phyloP scores from a whole-genome alignment of 2,329 filamentous ascomycete species.

The Arthroderma sp. region DNA sequence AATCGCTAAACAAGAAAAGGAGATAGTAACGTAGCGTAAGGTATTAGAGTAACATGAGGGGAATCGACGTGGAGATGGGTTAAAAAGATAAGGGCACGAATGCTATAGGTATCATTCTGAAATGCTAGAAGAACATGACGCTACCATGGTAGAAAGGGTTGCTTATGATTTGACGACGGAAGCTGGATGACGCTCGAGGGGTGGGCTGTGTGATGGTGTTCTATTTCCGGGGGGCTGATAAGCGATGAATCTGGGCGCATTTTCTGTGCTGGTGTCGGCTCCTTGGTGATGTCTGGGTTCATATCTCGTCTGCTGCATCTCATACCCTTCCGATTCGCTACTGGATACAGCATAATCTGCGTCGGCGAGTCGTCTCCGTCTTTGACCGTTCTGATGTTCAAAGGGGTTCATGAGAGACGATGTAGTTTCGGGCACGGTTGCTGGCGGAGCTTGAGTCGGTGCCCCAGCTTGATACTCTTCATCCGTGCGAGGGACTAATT shows the following conservation, averaged over 20 bases:
- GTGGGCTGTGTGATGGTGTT: conserved; percentile 5
- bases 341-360: conserved; percentile 10
- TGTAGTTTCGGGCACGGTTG: conserved; percentile 15
- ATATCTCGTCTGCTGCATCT: conserved; percentile 13
- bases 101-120: neutral
- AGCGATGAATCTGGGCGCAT: conserved; percentile 5
- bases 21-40: neutral
- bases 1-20: neutral
- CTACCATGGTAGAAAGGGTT: neutral
- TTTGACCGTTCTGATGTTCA: conserved; percentile 5
- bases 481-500: conserved; percentile 23
- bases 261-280: conserved; percentile 5
- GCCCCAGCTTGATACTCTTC: conserved; percentile 19
- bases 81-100: neutral
- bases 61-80: neutral
- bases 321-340: conserved; percentile 10
- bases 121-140: neutral
- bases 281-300: conserved; percentile 1
- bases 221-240: conserved; percentile 1
- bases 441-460: neutral
- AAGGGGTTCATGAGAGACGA: conserved; percentile 8
- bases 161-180: neutral
- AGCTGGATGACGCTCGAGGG: neutral
- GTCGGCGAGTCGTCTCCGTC: neutral
- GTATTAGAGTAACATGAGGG: neutral